Conservation (phyloP, 352 stramenopile species). For the Phytophthora multivora region DNA sequence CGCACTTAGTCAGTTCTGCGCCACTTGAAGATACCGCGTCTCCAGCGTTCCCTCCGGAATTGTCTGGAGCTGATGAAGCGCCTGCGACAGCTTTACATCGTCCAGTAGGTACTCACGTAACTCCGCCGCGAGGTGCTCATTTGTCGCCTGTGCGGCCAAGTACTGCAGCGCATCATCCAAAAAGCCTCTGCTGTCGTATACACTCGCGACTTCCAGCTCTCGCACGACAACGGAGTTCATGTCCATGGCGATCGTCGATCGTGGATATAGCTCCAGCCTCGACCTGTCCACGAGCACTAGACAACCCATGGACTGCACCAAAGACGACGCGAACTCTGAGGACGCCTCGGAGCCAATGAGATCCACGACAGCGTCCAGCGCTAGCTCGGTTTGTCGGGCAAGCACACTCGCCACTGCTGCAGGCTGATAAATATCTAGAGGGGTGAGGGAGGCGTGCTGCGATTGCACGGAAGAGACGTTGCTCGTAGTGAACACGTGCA, state of each 20-base stretch:
- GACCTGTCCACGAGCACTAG: constrained; percentile 44
- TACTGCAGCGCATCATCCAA: constrained; percentile 53
- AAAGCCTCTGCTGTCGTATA: constrained; percentile 41
- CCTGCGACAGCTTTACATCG: constrained; percentile 21
- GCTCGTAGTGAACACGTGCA: constrained; percentile 38
- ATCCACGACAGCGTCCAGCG: constrained; percentile 55
- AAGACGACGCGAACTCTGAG: constrained; percentile 40
- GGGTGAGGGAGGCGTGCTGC: constrained; percentile 34
- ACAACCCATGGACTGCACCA: constrained; percentile 55
- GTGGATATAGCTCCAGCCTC: constrained; percentile 37
- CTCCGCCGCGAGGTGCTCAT: constrained; percentile 16
- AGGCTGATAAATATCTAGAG: constrained; percentile 44
- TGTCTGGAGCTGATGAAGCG: constrained; percentile 32
- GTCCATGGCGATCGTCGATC: constrained; percentile 46
- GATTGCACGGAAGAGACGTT: constrained; percentile 14
- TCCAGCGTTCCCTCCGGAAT: constrained; percentile 23
- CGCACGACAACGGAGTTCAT: constrained; percentile 78
- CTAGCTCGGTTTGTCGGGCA: constrained; percentile 30
- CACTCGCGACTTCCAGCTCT: constrained; percentile 51
- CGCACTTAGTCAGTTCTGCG: background rate
- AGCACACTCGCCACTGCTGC: constrained; percentile 22
- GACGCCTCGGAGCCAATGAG: constrained; percentile 53
- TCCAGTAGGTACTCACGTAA: constrained; percentile 29
- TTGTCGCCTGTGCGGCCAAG: constrained; percentile 28
- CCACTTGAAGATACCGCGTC: constrained; percentile 36